Evolutionary conservation across 2,329 filamentous ascomycete species (phyloP), one percentile per base, ranked within the genome.

Genomic region (Alternaria longipes): DNA sequence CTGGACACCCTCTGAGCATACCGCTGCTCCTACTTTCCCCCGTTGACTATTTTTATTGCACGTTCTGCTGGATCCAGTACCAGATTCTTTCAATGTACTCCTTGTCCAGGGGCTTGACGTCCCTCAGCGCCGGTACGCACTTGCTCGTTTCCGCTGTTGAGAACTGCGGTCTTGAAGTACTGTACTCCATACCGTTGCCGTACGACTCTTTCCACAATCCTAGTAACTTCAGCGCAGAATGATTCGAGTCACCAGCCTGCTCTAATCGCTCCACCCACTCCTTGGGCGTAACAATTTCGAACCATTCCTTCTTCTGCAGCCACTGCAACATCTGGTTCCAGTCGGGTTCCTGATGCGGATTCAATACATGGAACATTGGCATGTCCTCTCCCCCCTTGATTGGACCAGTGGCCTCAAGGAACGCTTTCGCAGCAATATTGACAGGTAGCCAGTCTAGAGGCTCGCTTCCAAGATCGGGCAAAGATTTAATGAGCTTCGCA

Each of bases 151-250:
- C 67, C 11, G 44, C 52, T 56, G 78, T 75, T 5, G 76, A 78
- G 56, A 84, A 83, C 4, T 56, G 59, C 14, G 65, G 60, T 24
- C 57, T 58, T 8, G 53, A 38, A 6, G 54, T 60, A 12, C 41
- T 12, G 5, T 41, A 58, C 32, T 54, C 57, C 3, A 26, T n/a
- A 12, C 56, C 58, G 46, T 60, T 53, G 6, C 70, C 69, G 68
- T 83, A 84, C 4, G 75, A 77, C 53, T 76, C 73, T 65, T 81
- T 82, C 85, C 85, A 87, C 34, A 84, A 71, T 5, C 81, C 81
- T 30, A 86, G 65, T 45, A 87, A 73, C 54, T 81, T 82, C 68
- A 81, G 71, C 54, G 78, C 81, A 65, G 82, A 81, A 70, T 86
- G 80, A 28, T 79, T 71, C 14, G 60, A 67, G 18, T 68, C 64